Evolutionary conservation across 352 stramenopile species (phyloP).

Genomic region (Globisporangium orthogonon): DNA sequence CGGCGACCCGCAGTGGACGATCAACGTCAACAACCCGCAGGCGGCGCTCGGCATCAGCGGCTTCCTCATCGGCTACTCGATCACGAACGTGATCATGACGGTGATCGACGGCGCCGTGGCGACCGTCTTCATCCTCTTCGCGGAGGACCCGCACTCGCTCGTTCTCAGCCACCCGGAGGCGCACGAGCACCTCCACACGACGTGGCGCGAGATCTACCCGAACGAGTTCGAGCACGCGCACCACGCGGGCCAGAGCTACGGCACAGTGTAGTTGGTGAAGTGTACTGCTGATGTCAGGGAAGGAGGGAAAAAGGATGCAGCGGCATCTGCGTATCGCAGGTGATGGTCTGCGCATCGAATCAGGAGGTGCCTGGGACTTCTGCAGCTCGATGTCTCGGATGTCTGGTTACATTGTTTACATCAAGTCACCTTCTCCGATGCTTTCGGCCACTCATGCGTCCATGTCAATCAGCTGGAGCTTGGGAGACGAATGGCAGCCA

Average conservation of each 20-base stretch:
- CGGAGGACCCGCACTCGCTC: conserved; percentile 40
- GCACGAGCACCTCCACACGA: conserved; percentile 28
- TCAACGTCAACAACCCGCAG: conserved; percentile 40
- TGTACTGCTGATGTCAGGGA: too few species aligned
- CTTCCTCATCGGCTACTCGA: conserved; percentile 46
- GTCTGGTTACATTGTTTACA: too few species aligned
- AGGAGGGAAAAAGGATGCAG: too few species aligned
- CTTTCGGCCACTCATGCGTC: too few species aligned
- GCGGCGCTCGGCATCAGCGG: conserved; percentile 29
- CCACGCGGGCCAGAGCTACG: not conserved
- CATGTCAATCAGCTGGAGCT: too few species aligned
- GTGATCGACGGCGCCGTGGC: conserved; percentile 38
- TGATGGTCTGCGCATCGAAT: too few species aligned
- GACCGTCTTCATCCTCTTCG: conserved; percentile 49
- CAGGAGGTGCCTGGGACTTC: too few species aligned
- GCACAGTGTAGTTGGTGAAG: not conserved
- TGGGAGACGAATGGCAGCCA: too few species aligned
- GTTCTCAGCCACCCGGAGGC: conserved; percentile 27
- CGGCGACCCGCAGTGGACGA: conserved; percentile 32
- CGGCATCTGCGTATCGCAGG: too few species aligned
- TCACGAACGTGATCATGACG: conserved; percentile 47
- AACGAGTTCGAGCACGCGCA: conserved; percentile 16
- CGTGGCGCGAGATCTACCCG: conserved; percentile 52
- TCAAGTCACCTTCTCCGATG: too few species aligned
- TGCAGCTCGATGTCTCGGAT: too few species aligned